Percentiles rank a stretch among this genome's conserved stretches.
Evolutionary conservation across 148 eudicot genomes (phyloP).

Genomic region (Camellia japonica): DNA sequence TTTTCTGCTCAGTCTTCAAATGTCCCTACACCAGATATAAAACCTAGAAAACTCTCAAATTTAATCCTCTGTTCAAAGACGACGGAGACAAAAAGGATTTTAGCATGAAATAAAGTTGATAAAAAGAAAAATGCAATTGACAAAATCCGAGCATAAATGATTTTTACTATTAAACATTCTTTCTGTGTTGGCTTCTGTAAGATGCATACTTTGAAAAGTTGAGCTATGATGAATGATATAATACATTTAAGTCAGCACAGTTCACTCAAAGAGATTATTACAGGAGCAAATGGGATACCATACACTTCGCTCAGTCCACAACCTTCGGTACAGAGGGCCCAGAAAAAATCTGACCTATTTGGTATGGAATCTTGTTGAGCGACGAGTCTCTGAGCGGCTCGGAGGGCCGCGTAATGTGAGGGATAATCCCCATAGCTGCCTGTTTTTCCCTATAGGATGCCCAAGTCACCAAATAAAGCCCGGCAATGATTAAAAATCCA

Average conservation of each 20-base stretch:
- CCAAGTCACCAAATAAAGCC: slow-evolving; percentile 93
- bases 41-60: too few species aligned
- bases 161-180: neutral
- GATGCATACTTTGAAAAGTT: neutral
- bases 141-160: too few species aligned
- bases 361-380: slow-evolving; percentile 41
- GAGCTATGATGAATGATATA: neutral
- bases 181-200: neutral
- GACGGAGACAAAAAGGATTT: too few species aligned
- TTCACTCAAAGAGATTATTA: neutral
- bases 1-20: too few species aligned
- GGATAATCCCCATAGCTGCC: slow-evolving; percentile 25
- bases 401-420: slow-evolving; percentile 36
- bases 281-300: slow-evolving; percentile 16
- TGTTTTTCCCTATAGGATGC: slow-evolving; percentile 73
- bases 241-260: too few species aligned
- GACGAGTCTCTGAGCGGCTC: slow-evolving; percentile 60
- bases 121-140: too few species aligned
- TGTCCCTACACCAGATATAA: too few species aligned
- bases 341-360: slow-evolving; percentile 44
- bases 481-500: slow-evolving; percentile 72
- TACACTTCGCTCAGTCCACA: slow-evolving; percentile 48
- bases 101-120: too few species aligned
- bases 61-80: too few species aligned
- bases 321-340: slow-evolving; percentile 57